These are phyloP conservation scores for Huntiella bhutanensis DNA, from an alignment of 2,329 filamentous ascomycete genomes.

Conservation along the genomic window DNA sequence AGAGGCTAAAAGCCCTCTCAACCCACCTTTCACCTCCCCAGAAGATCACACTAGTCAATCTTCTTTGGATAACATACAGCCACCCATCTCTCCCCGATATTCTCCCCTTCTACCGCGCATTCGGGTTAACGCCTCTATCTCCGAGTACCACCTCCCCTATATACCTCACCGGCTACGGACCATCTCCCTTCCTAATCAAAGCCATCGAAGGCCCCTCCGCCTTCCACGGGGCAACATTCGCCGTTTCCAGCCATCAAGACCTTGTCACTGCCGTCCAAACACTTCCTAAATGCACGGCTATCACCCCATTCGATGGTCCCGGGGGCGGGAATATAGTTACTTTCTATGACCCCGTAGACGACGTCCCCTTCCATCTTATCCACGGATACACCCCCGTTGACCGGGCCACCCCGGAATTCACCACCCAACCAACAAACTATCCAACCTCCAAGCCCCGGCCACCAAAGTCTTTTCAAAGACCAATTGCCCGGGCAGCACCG, in stretches of 20 bases:
- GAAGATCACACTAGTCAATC: neutral
- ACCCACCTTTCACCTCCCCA: neutral
- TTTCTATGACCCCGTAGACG: conserved; percentile 33
- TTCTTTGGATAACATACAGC: conserved; percentile 19
- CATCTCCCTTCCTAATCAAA: conserved; percentile 40
- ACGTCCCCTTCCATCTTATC: conserved; percentile 38
- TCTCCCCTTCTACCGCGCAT: conserved; percentile 26
- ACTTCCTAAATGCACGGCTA: conserved; percentile 27
- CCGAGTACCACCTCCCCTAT: conserved; percentile 17
- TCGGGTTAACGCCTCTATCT: conserved; percentile 22
- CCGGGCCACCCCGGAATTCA: conserved; percentile 19
- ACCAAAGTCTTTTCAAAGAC: conserved; percentile 29
- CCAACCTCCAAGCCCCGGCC: conserved; percentile 24
- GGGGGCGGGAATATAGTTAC: conserved; percentile 34
- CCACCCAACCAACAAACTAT: conserved; percentile 27
- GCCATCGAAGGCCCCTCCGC: conserved; percentile 27
- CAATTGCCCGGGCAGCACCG: conserved; percentile 26
- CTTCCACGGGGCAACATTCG: conserved; percentile 39
- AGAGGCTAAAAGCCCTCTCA: too few relatives aligned
- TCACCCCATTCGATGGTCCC: conserved; percentile 32
- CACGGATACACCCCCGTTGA: conserved; percentile 29
- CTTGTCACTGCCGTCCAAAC: conserved; percentile 29
- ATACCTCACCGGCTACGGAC: conserved; percentile 40
- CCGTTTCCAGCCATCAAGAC: conserved; percentile 36
- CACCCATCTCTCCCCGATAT: conserved; percentile 25